These are phyloP conservation scores for Cladosporium sp. DNA, from an alignment of 2,329 filamentous ascomycete species.

Conservation along the genomic window DNA sequence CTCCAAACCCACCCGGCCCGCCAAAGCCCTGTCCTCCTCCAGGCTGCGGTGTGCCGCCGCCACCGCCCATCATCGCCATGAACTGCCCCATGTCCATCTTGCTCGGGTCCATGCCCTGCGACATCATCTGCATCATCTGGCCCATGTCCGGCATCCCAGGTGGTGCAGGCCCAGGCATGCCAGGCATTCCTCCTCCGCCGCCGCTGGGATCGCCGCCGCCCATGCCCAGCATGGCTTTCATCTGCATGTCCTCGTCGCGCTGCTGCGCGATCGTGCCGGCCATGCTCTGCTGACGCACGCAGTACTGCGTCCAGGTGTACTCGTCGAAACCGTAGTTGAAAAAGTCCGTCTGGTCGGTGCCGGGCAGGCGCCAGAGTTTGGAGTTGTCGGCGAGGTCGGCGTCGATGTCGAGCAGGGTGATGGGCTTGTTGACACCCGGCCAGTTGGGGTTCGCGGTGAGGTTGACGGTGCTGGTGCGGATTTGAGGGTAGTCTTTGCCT, in stretches of 20 bases:
- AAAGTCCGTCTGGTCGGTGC: slow-evolving; percentile 92
- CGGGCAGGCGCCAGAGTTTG: slow-evolving; percentile 93
- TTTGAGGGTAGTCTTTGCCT: slow-evolving; percentile 65
- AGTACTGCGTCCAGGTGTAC: slow-evolving; percentile 96
- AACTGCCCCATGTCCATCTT: slow-evolving; percentile 56
- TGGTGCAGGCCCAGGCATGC: slow-evolving; percentile 39
- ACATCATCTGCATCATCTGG: slow-evolving; percentile 60
- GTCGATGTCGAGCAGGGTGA: slow-evolving; percentile 56
- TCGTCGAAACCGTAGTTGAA: slow-evolving; percentile 99
- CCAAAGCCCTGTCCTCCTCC: slow-evolving; percentile 24
- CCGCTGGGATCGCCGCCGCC: slow-evolving; percentile 38
- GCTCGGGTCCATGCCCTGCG: slow-evolving; percentile 52
- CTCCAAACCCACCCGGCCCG: slow-evolving; percentile 19
- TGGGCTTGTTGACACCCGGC: slow-evolving; percentile 71
- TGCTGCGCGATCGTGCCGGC: slow-evolving; percentile 76
- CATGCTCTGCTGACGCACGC: slow-evolving; percentile 79
- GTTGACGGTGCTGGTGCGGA: slow-evolving; percentile 77
- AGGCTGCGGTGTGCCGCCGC: slow-evolving; percentile 23
- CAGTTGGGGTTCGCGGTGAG: slow-evolving; percentile 64
- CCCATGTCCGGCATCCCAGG: slow-evolving; percentile 50
- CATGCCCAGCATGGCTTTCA: slow-evolving; percentile 62
- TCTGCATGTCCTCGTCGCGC: slow-evolving; percentile 67
- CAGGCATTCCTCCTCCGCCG: slow-evolving; percentile 41
- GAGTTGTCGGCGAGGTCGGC: slow-evolving; percentile 64
- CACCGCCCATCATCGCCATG: slow-evolving; percentile 54